Evolutionary conservation across 495 filamentous ascomycete genomes (phyloP), one percentile per base, ranked within the genome.

Genomic region (Sphaerosporella brunnea): DNA sequence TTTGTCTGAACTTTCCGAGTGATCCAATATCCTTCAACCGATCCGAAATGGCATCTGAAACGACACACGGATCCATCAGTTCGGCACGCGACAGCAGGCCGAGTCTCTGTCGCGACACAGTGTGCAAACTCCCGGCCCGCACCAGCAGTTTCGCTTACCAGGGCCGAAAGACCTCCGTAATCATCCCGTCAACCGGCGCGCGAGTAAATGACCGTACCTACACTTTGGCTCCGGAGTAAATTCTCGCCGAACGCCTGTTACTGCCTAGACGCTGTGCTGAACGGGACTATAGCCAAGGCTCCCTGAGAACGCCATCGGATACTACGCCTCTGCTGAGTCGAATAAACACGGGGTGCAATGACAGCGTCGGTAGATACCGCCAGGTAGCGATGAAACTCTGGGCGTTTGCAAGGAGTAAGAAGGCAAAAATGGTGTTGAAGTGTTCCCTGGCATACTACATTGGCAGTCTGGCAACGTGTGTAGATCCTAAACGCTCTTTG

Each of bases 391-490:
- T 11, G 40, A 46, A 24, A 13, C 18, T 7, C 16, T 46, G 39
- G 48, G 26, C 36, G 10, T 19, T 49, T 41, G 13, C 23, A 0
- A 37, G 30, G 15, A 48, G 38, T 19, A 50, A 51, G 34, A 56
- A 56, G 23, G 53, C 45, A 30, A 55, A 49, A 32, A 60, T 48
- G 57, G 79, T 93, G 48, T 65, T 95, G 51, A 97, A 97, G 64
- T 96, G 86, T 69, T 85, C 84, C 40, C 64, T 97, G 43, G 90
- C 88, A 7, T 97, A 96, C 65, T 66, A 93, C 4, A 61, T 96
- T 16, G 90, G 82, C 8, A 93, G 84, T 47, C 65, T 93, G 61
- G 85, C 78, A 11, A 96, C 90, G 0, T 94, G 88, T 54, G 77
- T 83, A 13, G 4, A n/a, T 37, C 52, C 74, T 48, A 5, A 16